Percentiles rank a stretch among this genome's conserved stretches.
Evolutionary conservation across 305 asterid genomes (phyloP).

Genomic region (Ajuga reptans): DNA sequence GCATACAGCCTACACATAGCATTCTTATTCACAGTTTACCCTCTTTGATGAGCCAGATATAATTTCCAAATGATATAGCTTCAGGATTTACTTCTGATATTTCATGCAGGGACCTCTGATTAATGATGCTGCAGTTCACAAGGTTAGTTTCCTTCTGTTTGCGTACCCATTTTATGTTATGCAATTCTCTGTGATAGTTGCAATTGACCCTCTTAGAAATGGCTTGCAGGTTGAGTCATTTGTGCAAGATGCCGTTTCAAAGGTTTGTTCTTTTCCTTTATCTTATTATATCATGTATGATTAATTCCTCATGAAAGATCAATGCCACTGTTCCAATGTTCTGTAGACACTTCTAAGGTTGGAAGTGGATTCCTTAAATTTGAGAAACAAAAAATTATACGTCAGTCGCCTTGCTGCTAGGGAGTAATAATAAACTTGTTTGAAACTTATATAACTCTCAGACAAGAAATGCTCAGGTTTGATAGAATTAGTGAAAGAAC

Average conservation of each 20-base stretch:
- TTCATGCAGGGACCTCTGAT: constrained; percentile 79
- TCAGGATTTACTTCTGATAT: constrained; percentile 6
- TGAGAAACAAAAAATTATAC: not conserved
- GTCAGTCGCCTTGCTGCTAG: constrained; percentile 3
- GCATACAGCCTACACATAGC: not conserved
- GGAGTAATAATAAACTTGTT: not conserved
- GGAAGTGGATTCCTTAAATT: not conserved
- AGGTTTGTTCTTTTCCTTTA: constrained; percentile 42
- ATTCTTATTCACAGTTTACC: constrained; percentile 6
- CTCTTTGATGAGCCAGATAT: constrained; percentile 14
- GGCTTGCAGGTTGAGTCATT: constrained; percentile 69
- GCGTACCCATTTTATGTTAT: constrained; percentile 12
- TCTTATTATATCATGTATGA: not conserved
- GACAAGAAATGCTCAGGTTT: not conserved
- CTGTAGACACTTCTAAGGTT: not conserved
- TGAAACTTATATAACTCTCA: not conserved
- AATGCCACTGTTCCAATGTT: constrained; percentile 9
- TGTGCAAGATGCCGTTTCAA: constrained; percentile 76
- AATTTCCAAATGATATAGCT: constrained; percentile 15
- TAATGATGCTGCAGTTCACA: constrained; percentile 78
- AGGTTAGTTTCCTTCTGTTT: constrained; percentile 42
- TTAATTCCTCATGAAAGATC: not conserved
- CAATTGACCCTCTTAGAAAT: constrained; percentile 24
- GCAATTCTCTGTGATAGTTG: constrained; percentile 10
- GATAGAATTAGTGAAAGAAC: not conserved